Evolutionary conservation across 805 yeast species (phyloP).

Genomic region (Clavispora vitiphila): DNA sequence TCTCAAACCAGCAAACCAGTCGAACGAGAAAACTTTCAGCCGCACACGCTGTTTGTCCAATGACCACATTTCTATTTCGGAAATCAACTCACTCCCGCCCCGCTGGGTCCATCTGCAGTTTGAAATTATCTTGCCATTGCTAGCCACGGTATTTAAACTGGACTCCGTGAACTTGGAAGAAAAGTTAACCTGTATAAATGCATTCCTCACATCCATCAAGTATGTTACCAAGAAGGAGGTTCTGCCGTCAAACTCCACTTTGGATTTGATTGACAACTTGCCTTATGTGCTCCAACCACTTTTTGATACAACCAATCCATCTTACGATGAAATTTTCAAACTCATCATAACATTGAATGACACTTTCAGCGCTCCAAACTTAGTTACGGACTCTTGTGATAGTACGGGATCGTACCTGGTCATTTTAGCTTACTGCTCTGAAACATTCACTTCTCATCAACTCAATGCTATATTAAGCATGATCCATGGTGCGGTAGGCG

Average conservation of each 20-base stretch:
- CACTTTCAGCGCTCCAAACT: slow-evolving; percentile 25
- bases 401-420: slow-evolving; percentile 9
- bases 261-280: slow-evolving; percentile 28
- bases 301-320: slow-evolving; percentile 12
- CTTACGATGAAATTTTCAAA: slow-evolving; percentile 20
- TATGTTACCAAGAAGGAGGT: slow-evolving; percentile 26
- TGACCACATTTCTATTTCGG: slow-evolving; percentile 26
- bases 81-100: slow-evolving; percentile 27
- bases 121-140: slow-evolving; percentile 25
- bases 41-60: slow-evolving; percentile 28
- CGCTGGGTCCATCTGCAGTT: slow-evolving; percentile 32
- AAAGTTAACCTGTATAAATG: slow-evolving; percentile 19
- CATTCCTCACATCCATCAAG: slow-evolving; percentile 24
- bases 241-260: slow-evolving; percentile 24
- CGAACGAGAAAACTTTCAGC: slow-evolving; percentile 19
- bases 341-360: slow-evolving; percentile 26
- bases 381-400: slow-evolving; percentile 11
- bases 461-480: slow-evolving; percentile 11
- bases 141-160: slow-evolving; percentile 22
- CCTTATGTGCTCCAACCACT: slow-evolving; percentile 22
- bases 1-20: slow-evolving; percentile 17
- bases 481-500: slow-evolving; percentile 15
- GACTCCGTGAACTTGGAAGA: slow-evolving; percentile 17
- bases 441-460: slow-evolving; percentile 7
- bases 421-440: slow-evolving; percentile 4